These are phyloP conservation scores for Amphibolis antarctica DNA, from an alignment of 106 monocot species.

Conservation along the genomic window DNA sequence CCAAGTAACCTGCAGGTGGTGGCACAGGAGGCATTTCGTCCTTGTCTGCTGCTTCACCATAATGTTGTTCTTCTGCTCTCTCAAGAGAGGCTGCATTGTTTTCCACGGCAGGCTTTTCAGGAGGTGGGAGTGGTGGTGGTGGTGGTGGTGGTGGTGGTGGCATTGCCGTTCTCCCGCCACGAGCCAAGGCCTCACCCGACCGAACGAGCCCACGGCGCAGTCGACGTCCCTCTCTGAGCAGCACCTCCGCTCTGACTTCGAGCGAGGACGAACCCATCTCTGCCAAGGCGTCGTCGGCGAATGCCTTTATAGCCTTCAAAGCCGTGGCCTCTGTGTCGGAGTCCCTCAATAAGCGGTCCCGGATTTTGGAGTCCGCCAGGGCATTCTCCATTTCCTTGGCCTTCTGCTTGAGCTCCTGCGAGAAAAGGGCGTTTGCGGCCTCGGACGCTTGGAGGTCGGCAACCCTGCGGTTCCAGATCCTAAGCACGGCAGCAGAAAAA, in stretches of 20 bases:
- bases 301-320: slow-evolving; percentile 11
- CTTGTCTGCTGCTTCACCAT: no score
- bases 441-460: slow-evolving; percentile 21
- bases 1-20: no score
- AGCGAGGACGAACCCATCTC: slow-evolving; percentile 38
- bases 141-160: no score
- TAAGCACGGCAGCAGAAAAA: slow-evolving; percentile 5
- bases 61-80: no score
- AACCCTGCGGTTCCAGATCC: slow-evolving; percentile 18
- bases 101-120: no score
- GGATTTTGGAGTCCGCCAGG: not conserved
- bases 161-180: not conserved
- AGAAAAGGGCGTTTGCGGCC: slow-evolving; percentile 8
- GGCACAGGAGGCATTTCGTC: no score
- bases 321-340: slow-evolving; percentile 15
- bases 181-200: not conserved
- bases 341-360: slow-evolving; percentile 2
- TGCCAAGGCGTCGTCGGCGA: slow-evolving; percentile 13
- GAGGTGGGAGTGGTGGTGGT: no score
- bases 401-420: not conserved
- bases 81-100: no score
- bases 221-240: not conserved
- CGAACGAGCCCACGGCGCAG: not conserved
- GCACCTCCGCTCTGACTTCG: slow-evolving; percentile 14
- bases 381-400: slow-evolving; percentile 18